Evolutionary conservation across 2,329 filamentous ascomycete genomes (phyloP), one percentile per base, ranked within the genome.

Genomic region (Arthrobotrys pseudoclavata): DNA sequence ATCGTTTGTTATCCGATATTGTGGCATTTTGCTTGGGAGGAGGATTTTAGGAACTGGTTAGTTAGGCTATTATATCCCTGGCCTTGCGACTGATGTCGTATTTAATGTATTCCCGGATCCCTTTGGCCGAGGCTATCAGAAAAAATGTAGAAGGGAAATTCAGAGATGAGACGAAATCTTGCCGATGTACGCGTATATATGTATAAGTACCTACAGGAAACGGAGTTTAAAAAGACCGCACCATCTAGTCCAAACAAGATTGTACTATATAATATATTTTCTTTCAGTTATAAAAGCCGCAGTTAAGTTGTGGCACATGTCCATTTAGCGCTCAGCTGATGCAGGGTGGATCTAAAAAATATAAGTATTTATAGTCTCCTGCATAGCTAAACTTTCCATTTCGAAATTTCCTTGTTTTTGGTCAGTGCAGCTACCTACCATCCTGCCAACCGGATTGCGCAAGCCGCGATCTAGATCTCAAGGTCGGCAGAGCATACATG

Each of bases 41-140:
- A 47, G n/a, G n/a, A n/a, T n/a, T n/a, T n/a, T n/a, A n/a, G n/a
- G n/a, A n/a, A 7, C 42, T 47, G 55, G 13, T 20, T 45, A n/a
- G 69, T 66, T 72, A 72, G 69, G 69, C 69, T 72, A 72, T 72
- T 66, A 60, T 60, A 60, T 66, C 42, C 45, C 37, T 34, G 37
- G 40, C 24, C n/a, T 47, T 37, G 42, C 26, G 20, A 62, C 50
- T 50, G 15, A 72, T 50, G 29, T 47, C 40, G 37, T 47, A 63
- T 40, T 15, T 63, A 10, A 40, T 29, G 13, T 48, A 31, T 22
- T 6, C 40, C 40, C 40, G 26, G 24, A 63, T 47, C 60, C 60
- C 55, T 60, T 60, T 24, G 55, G 55, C 55, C 55, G 55, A 60
- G 34, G 15, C 2, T 13, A 20, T 22, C 29, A 34, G 18, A 45